Percentiles rank a stretch among this genome's conserved stretches.
Conservation (phyloP, 2,329 filamentous ascomycete genomes). For the Trichoderma atroviride region DNA sequence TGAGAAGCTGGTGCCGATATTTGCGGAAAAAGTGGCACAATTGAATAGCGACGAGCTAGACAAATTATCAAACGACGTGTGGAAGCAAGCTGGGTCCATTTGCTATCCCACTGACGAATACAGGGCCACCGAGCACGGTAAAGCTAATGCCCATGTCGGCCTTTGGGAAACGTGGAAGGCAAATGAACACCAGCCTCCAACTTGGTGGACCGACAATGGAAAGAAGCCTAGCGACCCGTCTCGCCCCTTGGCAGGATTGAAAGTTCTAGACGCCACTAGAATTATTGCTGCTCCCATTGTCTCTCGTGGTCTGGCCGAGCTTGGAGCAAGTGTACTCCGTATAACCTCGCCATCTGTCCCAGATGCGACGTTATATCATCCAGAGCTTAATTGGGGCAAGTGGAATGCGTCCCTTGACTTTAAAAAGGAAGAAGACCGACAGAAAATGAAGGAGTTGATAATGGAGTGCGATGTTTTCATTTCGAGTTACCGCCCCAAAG, state of each 20-base stretch:
- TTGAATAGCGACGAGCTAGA: slow-evolving; percentile 27
- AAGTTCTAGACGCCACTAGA: slow-evolving; percentile 51
- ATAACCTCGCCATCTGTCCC: slow-evolving; percentile 47
- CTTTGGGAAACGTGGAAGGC: not conserved
- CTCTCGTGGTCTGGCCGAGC: not conserved
- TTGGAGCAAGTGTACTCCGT: slow-evolving; percentile 71
- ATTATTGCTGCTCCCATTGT: not conserved
- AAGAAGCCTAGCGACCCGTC: not conserved
- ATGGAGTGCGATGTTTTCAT: slow-evolving; percentile 54
- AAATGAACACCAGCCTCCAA: slow-evolving; percentile 24
- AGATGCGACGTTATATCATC: slow-evolving; percentile 48
- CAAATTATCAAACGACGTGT: slow-evolving; percentile 27
- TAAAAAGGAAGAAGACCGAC: slow-evolving; percentile 43
- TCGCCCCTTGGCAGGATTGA: slow-evolving; percentile 49
- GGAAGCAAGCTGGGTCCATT: slow-evolving; percentile 34
- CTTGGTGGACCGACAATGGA: slow-evolving; percentile 15
- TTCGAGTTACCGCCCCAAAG: slow-evolving; percentile 61
- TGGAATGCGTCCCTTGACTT: slow-evolving; percentile 58
- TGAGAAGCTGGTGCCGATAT: slow-evolving; percentile 26
- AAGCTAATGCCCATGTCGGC: slow-evolving; percentile 26
- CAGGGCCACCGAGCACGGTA: slow-evolving; percentile 34
- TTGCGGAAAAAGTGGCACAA: slow-evolving; percentile 12
- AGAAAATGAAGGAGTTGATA: slow-evolving; percentile 46
- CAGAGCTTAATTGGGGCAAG: slow-evolving; percentile 52
- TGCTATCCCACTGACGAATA: slow-evolving; percentile 34